A percentile compares a stretch with the other conserved stretches of the same genome.
Conservation (phyloP, 495 filamentous ascomycete genomes). For the Parmelia sp. region DNA sequence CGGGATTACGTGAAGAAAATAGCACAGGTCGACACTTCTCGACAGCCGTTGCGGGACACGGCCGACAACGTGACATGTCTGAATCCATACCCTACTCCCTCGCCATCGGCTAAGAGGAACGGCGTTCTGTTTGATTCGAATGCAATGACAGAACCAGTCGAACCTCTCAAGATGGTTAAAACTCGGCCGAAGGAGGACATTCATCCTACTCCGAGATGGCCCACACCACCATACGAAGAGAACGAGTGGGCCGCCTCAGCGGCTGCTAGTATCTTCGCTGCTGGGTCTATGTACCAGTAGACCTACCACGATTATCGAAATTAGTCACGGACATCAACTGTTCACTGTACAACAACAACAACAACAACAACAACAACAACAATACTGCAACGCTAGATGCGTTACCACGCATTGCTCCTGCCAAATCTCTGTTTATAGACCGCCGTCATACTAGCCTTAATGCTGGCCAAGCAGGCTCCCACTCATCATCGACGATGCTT, state of each 20-base stretch:
- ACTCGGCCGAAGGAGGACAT: slow-evolving; percentile 34
- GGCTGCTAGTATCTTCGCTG: slow-evolving; percentile 67
- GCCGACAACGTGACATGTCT: slow-evolving; percentile 53
- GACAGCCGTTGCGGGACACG: slow-evolving; percentile 44
- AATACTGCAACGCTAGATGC: neutral
- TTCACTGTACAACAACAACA: neutral
- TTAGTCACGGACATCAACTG: neutral
- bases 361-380: neutral
- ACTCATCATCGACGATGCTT: slow-evolving; percentile 3
- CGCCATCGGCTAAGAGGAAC: slow-evolving; percentile 77
- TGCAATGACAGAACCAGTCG: slow-evolving; percentile 56
- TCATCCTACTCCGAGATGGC: slow-evolving; percentile 68
- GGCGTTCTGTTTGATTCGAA: slow-evolving; percentile 61
- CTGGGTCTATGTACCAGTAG: slow-evolving; percentile 46
- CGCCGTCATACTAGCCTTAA: slow-evolving; percentile 1
- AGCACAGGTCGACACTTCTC: slow-evolving; percentile 36
- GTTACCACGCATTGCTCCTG: neutral
- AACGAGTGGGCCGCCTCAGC: slow-evolving; percentile 82
- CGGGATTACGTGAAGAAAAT: slow-evolving; percentile 39
- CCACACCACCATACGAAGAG: slow-evolving; percentile 91
- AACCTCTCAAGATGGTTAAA: slow-evolving; percentile 46
- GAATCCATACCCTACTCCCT: slow-evolving; percentile 89
- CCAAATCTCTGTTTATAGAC: slow-evolving; percentile 11
- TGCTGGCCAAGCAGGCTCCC: slow-evolving; percentile 15
- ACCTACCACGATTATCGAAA: neutral